phyloP scores from a whole-genome alignment of 1,139 yeast genomes.

The Arxiozyma bovina region DNA sequence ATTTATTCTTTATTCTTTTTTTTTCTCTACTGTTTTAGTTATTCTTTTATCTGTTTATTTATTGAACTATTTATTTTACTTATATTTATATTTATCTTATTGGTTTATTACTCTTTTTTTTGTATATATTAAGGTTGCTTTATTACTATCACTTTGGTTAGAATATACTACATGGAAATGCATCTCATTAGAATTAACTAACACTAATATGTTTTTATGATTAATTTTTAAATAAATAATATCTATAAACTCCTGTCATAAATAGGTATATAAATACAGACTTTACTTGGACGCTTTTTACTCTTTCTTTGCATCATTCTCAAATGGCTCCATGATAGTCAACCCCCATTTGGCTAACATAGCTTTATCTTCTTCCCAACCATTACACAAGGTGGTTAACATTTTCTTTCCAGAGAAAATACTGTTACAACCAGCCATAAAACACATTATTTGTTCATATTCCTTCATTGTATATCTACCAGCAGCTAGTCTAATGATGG shows the following conservation, averaged over 20 bases:
- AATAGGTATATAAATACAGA: not conserved
- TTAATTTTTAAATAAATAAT: too few relatives aligned
- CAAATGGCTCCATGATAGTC: conserved; percentile 54
- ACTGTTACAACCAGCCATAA: conserved; percentile 73
- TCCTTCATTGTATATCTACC: conserved; percentile 79
- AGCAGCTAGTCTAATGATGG: conserved; percentile 69
- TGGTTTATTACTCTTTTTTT: too few relatives aligned
- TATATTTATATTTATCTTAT: too few relatives aligned
- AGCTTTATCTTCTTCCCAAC: conserved; percentile 72
- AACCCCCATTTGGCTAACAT: conserved; percentile 68
- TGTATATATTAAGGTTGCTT: too few relatives aligned
- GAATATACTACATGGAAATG: too few relatives aligned
- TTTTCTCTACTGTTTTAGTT: not conserved
- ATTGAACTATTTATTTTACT: too few relatives aligned
- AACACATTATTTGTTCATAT: conserved; percentile 63
- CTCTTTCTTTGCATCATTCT: not conserved
- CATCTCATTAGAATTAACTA: too few relatives aligned
- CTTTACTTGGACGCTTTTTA: not conserved
- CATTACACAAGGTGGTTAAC: conserved; percentile 77
- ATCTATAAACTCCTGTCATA: not conserved
- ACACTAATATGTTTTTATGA: too few relatives aligned
- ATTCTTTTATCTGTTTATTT: not conserved
- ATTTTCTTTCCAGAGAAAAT: conserved; percentile 74
- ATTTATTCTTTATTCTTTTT: not conserved
- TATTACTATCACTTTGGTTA: too few relatives aligned